Evolutionary conservation across 345 rosid species (phyloP), one percentile per base, ranked within the genome.

Genomic region (Lumnitzera littorea): DNA sequence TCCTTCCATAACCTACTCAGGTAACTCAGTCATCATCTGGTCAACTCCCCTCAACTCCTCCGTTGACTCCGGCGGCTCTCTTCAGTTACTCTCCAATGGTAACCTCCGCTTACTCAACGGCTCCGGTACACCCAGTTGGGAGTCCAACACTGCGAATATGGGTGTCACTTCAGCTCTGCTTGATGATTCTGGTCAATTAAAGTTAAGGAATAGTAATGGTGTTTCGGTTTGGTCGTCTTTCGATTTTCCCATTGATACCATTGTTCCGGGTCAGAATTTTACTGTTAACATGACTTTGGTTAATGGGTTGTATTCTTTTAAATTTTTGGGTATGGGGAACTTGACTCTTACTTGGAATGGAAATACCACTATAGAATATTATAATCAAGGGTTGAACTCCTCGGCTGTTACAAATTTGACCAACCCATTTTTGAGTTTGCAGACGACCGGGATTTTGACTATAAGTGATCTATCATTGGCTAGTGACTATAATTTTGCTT

Each of bases 101-200:
- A 54, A 76, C 31, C 84, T 83, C 71, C 78, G 75, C 47, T 89
- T 88, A 49, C 14, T 79, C 62, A 81, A 70, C 70, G 82, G 84
- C 73, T 78, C 89, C 17, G 86, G 88, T 15, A 27, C 74, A 20
- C 46, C 68, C 55, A 29, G 83, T 48, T 88, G 91, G 91, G 79
- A 78, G 61, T 83, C 89, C 49, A 16, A 51, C 56, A 85, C 82
- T 3, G 47, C 74, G n/a, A 13, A 50, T 29, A 69, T 16, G 0
- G 85, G 84, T 15, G 88, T 78, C 29, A 14, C 78, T 61, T 73
- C 85, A 13, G 88, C 86, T 24, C 53, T 83, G 0, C 62, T 88
- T 36, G 76, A 83, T 12, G 84, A 81, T 56, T 67, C 70, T 1
- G 89, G 96, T 48, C 72, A 80, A 36, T 67, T 85, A n/a, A 51